Base-by-base conservation (phyloP, 1,284 basidiomycete species). In the Puccinia horiana region DNA sequence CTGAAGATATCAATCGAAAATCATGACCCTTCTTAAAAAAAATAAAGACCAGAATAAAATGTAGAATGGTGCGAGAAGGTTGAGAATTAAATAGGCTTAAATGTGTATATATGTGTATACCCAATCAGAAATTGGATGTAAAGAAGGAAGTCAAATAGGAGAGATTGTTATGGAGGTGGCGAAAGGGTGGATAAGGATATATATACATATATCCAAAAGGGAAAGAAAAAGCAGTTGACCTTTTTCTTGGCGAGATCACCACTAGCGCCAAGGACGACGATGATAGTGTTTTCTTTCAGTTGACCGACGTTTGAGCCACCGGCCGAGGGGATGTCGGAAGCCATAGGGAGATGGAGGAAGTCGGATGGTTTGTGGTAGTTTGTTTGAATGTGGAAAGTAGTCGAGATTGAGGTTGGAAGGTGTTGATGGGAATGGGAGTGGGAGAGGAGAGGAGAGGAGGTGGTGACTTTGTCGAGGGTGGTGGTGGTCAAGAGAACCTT, bases 171-270 rank as follows among this genome's bases (percentile, higher is more conserved):
- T 1, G 12, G n/a, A 2, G 47, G 23, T 40, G 32, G 44, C 78
- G 47, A 52, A 47, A n/a, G 74, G 70, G 63, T 49, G 18, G 56
- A 81, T 63, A 56, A 67, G 58, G 44, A 54, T 47, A 29, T 18
- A 42, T 23, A 37, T 35, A 5, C 35, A 65, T 49, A 76, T 35
- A n/a, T n/a, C n/a, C n/a, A 26, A 42, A 23, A 74, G 65, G 69
- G n/a, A 35, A n/a, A 37, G 11, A 32, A 82, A 74, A 47, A 81
- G 83, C 88, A n/a, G n/a, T n/a, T 74, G 75, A 93, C 95, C 91
- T 99, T 99, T 90, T 99, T 99, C 92, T 98, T 98, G 83, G 96
- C 97, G 75, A 99, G 90, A 90, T 99, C 96, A 76, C 96, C 96
- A 83, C 94, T 97, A 32, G 96, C 96, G 83, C 97, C 97, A 83